Base-by-base conservation (phyloP, 2,329 filamentous ascomycete genomes). In the Tolypocladium inflatum region DNA sequence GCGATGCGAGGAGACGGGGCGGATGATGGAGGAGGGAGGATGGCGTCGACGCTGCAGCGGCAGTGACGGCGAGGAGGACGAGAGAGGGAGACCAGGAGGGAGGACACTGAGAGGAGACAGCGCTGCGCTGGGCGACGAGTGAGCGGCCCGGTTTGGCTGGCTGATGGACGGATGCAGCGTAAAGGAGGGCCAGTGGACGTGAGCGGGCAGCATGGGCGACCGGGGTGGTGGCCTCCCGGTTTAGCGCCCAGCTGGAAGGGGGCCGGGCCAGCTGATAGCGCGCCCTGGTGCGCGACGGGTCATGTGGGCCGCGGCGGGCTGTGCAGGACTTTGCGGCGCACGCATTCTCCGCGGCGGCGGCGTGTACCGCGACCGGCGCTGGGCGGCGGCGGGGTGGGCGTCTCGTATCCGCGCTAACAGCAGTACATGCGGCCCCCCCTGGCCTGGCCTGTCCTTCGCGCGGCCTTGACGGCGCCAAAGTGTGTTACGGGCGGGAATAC, bases 341-440 rank as follows among this genome's bases (percentile, higher is more conserved):
- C 53, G 38, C 35, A 23, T 1, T 2, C 3, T 21, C 2, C 5
- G 38, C 30, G 38, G 21, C 21, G 9, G 21, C 10, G 9, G 3
- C 53, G 42, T 3, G 53, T 55, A 55, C 38, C 26, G 5, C 9
- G 5, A 11, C 19, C 26, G 17, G 10, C 3, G 17, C 37, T 4
- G 7, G 37, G 23, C 23, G 38, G 3, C 17, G 52, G 23, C 53
- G 53, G 53, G 38, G 39, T 30, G 53, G 53, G 56, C 61, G 62
- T 63, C 67, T 68, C 67, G 67, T 67, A 69, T 68, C 62, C 59
- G 57, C 61, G 55, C 63, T 68, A 69, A 65, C 66, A 68, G 55
- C 8, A 13, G 53, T 42, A 42, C 53, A 41, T 23, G 53, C 3
- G 30, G 15, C 8, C 17, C 17, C 17, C 53, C 38, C 8, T 7